Evolutionary conservation across 2,329 filamentous ascomycete species (phyloP).

Genomic region (Colletotrichum tabaci): DNA sequence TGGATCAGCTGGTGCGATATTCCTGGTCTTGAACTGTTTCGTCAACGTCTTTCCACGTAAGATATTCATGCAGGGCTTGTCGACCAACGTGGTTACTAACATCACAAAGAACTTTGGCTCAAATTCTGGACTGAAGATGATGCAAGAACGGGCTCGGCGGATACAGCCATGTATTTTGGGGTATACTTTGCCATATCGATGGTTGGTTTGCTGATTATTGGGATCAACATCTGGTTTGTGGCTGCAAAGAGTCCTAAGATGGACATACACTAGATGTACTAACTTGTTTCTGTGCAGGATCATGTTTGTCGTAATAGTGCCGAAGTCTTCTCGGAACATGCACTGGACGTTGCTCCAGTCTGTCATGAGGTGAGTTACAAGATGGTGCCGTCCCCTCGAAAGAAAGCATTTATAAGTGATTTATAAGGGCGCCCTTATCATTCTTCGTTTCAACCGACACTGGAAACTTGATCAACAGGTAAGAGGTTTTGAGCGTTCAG

Average conservation of each 20-base stretch:
- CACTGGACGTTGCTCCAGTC: constrained; percentile 21
- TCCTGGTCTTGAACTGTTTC: constrained; percentile 19
- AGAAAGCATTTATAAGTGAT: not conserved
- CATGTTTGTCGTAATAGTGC: constrained; percentile 31
- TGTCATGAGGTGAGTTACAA: constrained; percentile 21
- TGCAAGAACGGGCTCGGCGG: constrained; percentile 29
- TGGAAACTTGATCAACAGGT: constrained; percentile 45
- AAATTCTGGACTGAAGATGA: constrained; percentile 42
- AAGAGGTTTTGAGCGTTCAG: not conserved
- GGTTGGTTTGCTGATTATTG: constrained; percentile 10
- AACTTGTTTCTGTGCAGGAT: not conserved
- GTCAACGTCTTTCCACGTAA: constrained; percentile 29
- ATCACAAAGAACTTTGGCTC: constrained; percentile 28
- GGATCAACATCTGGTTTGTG: constrained; percentile 20
- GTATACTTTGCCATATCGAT: constrained; percentile 37
- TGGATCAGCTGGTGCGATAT: constrained; percentile 20
- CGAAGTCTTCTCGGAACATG: constrained; percentile 27
- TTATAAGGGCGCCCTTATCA: constrained; percentile 29
- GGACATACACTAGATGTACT: not conserved
- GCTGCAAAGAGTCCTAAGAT: not conserved
- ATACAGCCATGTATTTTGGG: constrained; percentile 49
- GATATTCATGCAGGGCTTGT: not conserved
- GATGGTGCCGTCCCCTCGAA: fast-evolving
- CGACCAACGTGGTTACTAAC: not conserved
- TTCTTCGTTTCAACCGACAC: constrained; percentile 46